Evolutionary conservation across 169 alveolate genomes (phyloP).

Genomic region (Plasmodium vivax): DNA sequence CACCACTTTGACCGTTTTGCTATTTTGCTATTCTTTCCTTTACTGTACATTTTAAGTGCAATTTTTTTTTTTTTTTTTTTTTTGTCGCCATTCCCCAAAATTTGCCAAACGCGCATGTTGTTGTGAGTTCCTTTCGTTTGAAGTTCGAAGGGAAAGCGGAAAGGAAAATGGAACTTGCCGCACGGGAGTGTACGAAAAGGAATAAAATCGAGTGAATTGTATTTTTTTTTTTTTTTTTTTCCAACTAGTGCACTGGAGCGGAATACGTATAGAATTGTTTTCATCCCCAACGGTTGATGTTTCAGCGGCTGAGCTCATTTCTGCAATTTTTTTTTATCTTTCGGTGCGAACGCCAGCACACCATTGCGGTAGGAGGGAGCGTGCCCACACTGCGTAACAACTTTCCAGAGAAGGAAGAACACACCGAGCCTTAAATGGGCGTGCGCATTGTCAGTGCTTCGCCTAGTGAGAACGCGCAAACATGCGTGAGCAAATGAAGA

Average conservation of each 20-base stretch:
- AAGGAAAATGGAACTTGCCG: neutral
- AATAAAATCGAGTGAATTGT: neutral
- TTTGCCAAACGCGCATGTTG: neutral
- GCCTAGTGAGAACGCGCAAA: neutral
- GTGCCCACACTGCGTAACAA: neutral
- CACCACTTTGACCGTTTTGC: neutral
- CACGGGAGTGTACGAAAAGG: neutral
- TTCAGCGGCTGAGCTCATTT: neutral
- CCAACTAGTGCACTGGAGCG: neutral
- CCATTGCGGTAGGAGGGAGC: neutral
- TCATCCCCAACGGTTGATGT: neutral
- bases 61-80: neutral
- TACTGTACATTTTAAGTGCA: neutral
- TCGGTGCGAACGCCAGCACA: neutral
- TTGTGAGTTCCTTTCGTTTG: neutral
- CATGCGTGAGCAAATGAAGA: neutral
- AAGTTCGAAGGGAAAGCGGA: neutral
- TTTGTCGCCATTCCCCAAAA: neutral
- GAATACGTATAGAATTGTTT: neutral
- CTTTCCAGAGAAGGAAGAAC: neutral
- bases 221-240: neutral
- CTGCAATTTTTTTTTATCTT: neutral
- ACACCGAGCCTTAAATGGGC: neutral
- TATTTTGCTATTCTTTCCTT: neutral
- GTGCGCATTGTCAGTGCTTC: neutral